These are phyloP conservation scores for Aspergillus proliferans DNA, from an alignment of 2,329 filamentous ascomycete species.

Conservation along the genomic window DNA sequence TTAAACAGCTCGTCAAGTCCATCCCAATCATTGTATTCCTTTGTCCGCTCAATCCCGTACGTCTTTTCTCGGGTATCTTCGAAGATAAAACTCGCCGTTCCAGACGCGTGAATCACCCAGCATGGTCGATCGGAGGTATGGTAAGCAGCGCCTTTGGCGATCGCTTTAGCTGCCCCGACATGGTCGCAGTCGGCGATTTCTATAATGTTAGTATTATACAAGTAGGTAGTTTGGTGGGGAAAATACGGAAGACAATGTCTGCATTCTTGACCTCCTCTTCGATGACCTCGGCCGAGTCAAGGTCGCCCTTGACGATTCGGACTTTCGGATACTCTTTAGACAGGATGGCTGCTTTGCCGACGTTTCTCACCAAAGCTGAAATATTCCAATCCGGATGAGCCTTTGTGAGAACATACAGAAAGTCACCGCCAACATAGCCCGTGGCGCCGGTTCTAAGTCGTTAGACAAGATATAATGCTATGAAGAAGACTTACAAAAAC, in stretches of 20 bases:
- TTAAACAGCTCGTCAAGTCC: constrained; percentile 24
- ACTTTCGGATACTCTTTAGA: constrained; percentile 27
- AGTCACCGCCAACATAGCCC: constrained; percentile 46
- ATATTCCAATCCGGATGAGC: constrained; percentile 37
- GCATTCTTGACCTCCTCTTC: constrained; percentile 28
- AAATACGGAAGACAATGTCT: constrained; percentile 34
- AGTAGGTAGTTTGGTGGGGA: too few species aligned
- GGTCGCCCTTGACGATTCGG: constrained; percentile 31
- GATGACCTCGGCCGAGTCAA: constrained; percentile 28
- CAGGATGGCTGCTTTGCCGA: constrained; percentile 6
- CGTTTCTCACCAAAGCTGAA: constrained; percentile 32
- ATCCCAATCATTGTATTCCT: constrained; percentile 34
- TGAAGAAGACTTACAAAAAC: constrained; percentile 7
- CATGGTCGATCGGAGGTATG: constrained; percentile 15
- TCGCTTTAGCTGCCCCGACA: constrained; percentile 23
- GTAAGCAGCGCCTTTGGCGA: constrained; percentile 22
- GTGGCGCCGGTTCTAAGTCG: constrained; percentile 39
- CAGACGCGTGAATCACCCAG: constrained; percentile 31
- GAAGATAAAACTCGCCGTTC: constrained; percentile 25
- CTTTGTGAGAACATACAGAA: constrained; percentile 35
- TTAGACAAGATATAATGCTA: background rate
- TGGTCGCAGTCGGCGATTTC: constrained; percentile 27
- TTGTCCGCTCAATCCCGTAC: constrained; percentile 25
- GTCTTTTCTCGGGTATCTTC: constrained; percentile 23
- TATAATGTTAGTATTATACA: constrained; percentile 3